phyloP scores from a whole-genome alignment of 805 yeast genomes.

The Sugiyamaella smithiae region DNA sequence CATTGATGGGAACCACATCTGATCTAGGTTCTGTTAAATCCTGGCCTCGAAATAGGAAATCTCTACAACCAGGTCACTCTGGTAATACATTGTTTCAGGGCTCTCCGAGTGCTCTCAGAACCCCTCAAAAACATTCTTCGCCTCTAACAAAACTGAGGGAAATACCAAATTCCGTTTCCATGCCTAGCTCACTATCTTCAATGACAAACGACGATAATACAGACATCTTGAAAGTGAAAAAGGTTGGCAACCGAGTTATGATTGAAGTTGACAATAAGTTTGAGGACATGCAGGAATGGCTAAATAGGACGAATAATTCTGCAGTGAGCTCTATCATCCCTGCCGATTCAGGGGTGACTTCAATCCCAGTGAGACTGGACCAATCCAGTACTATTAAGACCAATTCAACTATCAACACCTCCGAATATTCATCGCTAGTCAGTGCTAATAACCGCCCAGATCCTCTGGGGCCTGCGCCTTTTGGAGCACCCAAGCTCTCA shows the following conservation, averaged over 20 bases:
- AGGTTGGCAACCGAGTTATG: constrained; percentile 29
- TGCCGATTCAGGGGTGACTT: not conserved
- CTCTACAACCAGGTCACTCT: not conserved
- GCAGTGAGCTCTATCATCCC: not conserved
- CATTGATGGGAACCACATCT: not conserved
- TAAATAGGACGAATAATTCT: constrained; percentile 18
- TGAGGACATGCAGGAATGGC: constrained; percentile 33
- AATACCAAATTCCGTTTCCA: constrained; percentile 9
- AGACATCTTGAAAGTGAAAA: constrained; percentile 21
- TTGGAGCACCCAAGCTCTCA: not conserved
- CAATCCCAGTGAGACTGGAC: not conserved
- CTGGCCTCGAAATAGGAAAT: not conserved
- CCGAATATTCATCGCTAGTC: not conserved
- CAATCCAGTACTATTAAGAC: too few relatives aligned
- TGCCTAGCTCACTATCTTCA: not conserved
- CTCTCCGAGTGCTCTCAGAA: too few relatives aligned
- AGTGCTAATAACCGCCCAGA: not conserved
- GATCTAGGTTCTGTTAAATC: not conserved
- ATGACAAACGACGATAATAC: not conserved
- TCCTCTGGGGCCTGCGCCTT: not conserved
- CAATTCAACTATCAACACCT: too few relatives aligned
- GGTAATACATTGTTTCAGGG: not conserved
- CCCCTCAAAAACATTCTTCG: not conserved
- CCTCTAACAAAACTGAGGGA: not conserved
- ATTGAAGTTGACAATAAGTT: constrained; percentile 21